Base-by-base conservation (phyloP, 2,329 filamentous ascomycete genomes). In the Herpotrichia juniperi region DNA sequence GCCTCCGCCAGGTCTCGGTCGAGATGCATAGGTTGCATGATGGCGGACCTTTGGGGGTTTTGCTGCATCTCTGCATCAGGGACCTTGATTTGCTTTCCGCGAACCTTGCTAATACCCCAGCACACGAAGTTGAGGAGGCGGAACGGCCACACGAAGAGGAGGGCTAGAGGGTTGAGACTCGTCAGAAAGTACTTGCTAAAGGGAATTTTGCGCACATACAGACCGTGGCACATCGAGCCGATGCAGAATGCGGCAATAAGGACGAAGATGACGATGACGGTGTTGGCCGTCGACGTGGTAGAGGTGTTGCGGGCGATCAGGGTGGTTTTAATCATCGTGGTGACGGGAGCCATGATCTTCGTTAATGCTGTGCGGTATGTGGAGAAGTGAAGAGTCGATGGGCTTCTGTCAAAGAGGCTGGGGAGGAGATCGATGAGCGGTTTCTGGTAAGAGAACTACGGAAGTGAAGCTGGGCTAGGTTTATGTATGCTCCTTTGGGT, bases 201-300 rank as follows among this genome's bases (percentile, higher is more conserved):
- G 5, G 32, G 31, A 21, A 28, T 39, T 19, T 40, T 7, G 31
- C 43, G 43, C 22, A 16, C 28, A 16, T 14, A 19, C 14, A 45
- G 28, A n/a, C 9, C 28, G 28, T 9, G 28, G 28, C 9, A n/a
- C 9, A n/a, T 31, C 9, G n/a, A 31, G 24, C 16, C 10, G 22
- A 28, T 2, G 22, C 4, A 19, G 44, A 35, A 6, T 26, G 31
- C 34, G 39, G 50, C 16, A 44, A 52, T n/a, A 44, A 42, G 24
- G 50, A 17, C 19, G 16, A 32, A 17, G 43, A 52, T 14, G 50
- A 47, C n/a, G 50, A 45, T 2, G 22, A 17, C 6, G 42, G 22
- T 17, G 42, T n/a, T 10, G 42, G 16, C 10, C 2, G 34, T 10
- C 8, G 34, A 10, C 8, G 34, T 14, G 34, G 34, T 8, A 16